Percentiles rank a stretch among this genome's conserved stretches.
Evolutionary conservation across 495 filamentous ascomycete genomes (phyloP).

Genomic region (Durotheca rogersii): DNA sequence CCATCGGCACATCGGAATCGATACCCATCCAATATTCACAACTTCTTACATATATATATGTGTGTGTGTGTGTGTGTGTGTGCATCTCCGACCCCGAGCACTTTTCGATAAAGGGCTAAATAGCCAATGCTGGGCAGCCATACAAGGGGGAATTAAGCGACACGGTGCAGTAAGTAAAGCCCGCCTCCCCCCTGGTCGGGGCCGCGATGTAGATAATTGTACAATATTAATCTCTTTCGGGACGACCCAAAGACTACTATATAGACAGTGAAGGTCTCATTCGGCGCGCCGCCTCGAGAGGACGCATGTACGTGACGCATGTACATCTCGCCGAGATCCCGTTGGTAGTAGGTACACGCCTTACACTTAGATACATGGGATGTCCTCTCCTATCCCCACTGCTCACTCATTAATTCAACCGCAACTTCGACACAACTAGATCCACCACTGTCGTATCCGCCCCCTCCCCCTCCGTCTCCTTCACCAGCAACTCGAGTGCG

Average conservation of each 20-base stretch:
- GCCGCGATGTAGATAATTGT: no score
- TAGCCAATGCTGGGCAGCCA: no score
- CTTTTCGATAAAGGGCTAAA: no score
- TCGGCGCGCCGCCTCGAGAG: neutral
- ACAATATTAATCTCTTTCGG: constrained; percentile 15
- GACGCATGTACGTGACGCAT: neutral
- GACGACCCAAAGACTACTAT: constrained; percentile 1
- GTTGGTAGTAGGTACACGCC: constrained; percentile 19
- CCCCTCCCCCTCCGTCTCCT: neutral
- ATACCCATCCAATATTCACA: no score
- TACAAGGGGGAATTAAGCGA: no score
- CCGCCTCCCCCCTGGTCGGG: no score
- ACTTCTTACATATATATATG: no score
- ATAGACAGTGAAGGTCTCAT: constrained; percentile 16
- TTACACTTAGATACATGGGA: constrained; percentile 17
- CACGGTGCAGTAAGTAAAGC: no score
- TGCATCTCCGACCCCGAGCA: no score
- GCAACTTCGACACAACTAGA: constrained; percentile 7
- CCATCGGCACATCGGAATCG: no score
- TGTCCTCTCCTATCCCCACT: neutral
- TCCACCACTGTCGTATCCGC: neutral
- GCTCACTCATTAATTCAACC: neutral
- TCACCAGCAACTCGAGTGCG: constrained; percentile 2
- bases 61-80: no score
- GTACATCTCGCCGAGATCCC: constrained; percentile 8